Evolutionary conservation across 2,329 filamentous ascomycete genomes (phyloP).

Genomic region (Talaromyces sp.): DNA sequence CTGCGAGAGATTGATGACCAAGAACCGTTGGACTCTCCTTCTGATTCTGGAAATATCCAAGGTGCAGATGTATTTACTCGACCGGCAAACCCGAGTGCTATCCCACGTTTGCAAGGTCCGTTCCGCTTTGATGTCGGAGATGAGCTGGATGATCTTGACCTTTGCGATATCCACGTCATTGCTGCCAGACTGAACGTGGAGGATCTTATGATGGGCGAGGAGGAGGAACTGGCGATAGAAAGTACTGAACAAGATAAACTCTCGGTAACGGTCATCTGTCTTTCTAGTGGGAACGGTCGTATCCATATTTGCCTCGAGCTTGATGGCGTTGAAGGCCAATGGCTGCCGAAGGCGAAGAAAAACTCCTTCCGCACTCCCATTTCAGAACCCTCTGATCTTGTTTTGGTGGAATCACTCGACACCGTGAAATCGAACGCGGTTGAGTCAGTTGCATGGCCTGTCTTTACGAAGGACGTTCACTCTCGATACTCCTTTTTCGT

Average conservation of each 20-base stretch:
- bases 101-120: slow-evolving; percentile 65
- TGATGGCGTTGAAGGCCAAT: slow-evolving; percentile 64
- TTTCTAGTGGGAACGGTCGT: slow-evolving; percentile 58
- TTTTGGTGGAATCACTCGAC: slow-evolving; percentile 50
- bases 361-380: slow-evolving; percentile 45
- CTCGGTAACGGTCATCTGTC: slow-evolving; percentile 60
- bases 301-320: slow-evolving; percentile 64
- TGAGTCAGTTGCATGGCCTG: slow-evolving; percentile 48
- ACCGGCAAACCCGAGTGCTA: slow-evolving; percentile 56
- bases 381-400: slow-evolving; percentile 46
- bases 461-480: slow-evolving; percentile 58
- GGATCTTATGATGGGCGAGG: slow-evolving; percentile 56
- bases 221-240: slow-evolving; percentile 47
- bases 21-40: slow-evolving; percentile 48
- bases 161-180: slow-evolving; percentile 64
- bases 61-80: slow-evolving; percentile 59
- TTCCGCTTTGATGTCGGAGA: slow-evolving; percentile 57
- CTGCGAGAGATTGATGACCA: slow-evolving; percentile 59
- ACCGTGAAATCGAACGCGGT: slow-evolving; percentile 34
- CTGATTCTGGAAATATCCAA: slow-evolving; percentile 41
- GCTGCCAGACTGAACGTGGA: slow-evolving; percentile 56
- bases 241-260: slow-evolving; percentile 53
- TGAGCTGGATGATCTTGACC: slow-evolving; percentile 56
- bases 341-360: slow-evolving; percentile 56
- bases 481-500: slow-evolving; percentile 63